Evolutionary conservation across 371 early-diverging fungal genomes (phyloP), one percentile per base, ranked within the genome.

Genomic region (Rhizopus arrhizus): DNA sequence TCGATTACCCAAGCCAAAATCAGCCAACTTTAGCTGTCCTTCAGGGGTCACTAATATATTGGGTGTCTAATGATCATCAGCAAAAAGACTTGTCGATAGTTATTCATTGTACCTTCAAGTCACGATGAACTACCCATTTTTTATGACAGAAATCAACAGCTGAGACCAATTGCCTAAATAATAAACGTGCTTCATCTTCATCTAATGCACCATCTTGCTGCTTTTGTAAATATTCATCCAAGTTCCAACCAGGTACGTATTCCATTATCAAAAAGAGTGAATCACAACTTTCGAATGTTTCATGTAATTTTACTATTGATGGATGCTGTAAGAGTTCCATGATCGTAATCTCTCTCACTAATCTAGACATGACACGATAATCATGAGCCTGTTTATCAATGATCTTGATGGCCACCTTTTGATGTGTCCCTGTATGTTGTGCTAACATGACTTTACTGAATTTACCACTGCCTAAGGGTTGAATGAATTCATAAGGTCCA

Each of bases 391-490:
- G 86, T 64, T 91, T 93, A 73, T 93, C 91, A 47, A 93, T 93
- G 40, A 75, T 76, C 72, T 85, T 85, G 53, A 87, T 70, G 32
- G 88, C 88, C 65, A 77, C 77, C 64, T 84, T 70, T 31, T 82
- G 71, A 6, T 73, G 75, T n/a, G 90, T 93, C 53, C 87, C 61
- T 66, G 85, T 88, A 73, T 94, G 91, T 31, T 84, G 77, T 2
- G 91, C 94, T 12, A 94, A 81, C 68, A 94, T 90, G 28, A 96
- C 98, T 55, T 89, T 84, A 59, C 92, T 91, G 64, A 93, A 94
- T 62, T 93, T 94, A 29, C 96, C 96, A 56, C 87, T 89, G 12
- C 96, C 98, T 5, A 96, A 75, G 15, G 86, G 85, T 64, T 83
- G 86, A 42, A 87, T 74, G 57, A 95, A 86, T 4, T 80, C 80